phyloP scores from a whole-genome alignment of 2,329 filamentous ascomycete genomes.

The Gnomoniopsis sp. region DNA sequence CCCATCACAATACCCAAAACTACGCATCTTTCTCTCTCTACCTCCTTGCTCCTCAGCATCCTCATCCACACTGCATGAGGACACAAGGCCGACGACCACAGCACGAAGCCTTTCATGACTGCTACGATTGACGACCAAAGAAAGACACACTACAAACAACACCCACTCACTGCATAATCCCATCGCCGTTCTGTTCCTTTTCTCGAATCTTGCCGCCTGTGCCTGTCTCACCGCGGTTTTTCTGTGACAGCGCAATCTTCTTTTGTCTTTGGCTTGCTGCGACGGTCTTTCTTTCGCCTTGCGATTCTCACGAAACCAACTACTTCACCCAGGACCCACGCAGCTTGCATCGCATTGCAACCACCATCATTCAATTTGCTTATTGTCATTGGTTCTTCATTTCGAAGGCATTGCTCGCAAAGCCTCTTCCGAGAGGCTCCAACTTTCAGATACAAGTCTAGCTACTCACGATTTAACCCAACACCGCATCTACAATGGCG shows the following conservation, averaged over 20 bases:
- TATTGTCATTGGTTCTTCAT: no score
- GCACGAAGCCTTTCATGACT: slow-evolving; percentile 7
- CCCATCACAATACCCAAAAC: no score
- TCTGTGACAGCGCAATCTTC: no score
- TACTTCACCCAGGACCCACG: no score
- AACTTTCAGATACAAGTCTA: not conserved
- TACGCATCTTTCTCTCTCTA: not conserved
- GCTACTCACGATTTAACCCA: not conserved
- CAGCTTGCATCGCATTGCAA: no score
- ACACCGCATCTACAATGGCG: slow-evolving; percentile 24
- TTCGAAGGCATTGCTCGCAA: no score
- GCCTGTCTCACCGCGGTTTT: not conserved
- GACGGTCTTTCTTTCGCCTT: not conserved
- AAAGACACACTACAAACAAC: slow-evolving; percentile 9
- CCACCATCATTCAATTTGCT: no score
- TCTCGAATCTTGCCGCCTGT: not conserved
- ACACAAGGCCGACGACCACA: not conserved
- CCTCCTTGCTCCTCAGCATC: not conserved
- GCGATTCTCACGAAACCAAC: not conserved
- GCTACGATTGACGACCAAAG: slow-evolving; percentile 12
- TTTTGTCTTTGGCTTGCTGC: not conserved
- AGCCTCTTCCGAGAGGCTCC: no score
- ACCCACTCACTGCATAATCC: not conserved
- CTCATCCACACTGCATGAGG: not conserved
- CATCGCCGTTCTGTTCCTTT: not conserved